A percentile compares a stretch with the other conserved stretches of the same genome.
Evolutionary conservation across 179 eudicot species (phyloP).

Genomic region (Sideroxylon spinosum): DNA sequence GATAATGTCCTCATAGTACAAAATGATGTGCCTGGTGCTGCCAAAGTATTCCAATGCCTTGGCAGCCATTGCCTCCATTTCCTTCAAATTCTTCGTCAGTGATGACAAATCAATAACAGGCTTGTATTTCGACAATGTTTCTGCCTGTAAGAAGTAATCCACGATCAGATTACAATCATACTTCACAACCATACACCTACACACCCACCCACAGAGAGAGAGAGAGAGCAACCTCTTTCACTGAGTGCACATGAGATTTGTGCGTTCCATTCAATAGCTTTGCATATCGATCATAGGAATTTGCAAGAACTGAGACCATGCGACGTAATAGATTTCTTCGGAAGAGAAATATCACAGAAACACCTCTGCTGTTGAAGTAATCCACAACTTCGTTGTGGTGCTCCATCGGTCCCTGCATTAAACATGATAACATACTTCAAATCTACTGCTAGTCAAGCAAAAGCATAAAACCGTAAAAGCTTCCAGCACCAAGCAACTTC

Average conservation of each 20-base stretch:
- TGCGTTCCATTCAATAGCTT: conserved; percentile 75
- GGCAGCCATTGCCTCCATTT: conserved; percentile 43
- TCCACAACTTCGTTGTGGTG: conserved; percentile 61
- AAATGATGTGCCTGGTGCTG: conserved; percentile 59
- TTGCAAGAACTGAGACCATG: conserved; percentile 73
- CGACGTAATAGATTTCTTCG: conserved; percentile 75
- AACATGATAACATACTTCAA: not conserved
- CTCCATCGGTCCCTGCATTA: conserved; percentile 64
- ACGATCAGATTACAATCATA: conserved; percentile 5
- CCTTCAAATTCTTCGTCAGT: conserved; percentile 43
- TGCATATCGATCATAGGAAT: conserved; percentile 61
- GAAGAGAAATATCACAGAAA: conserved; percentile 67
- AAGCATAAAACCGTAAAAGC: not conserved
- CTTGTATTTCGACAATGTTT: conserved; percentile 64
- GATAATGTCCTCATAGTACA: conserved; percentile 78
- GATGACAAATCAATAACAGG: conserved; percentile 63
- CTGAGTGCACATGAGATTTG: conserved; percentile 84
- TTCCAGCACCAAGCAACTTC: not conserved
- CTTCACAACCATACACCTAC: not conserved
- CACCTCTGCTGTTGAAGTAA: conserved; percentile 64
- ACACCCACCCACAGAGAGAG: not conserved
- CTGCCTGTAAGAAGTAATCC: conserved; percentile 48
- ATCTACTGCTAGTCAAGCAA: not conserved
- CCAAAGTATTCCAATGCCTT: conserved; percentile 54
- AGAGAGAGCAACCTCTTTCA: conserved; percentile 52